A percentile compares a stretch with the other conserved stretches of the same genome.
Evolutionary conservation across 305 asterid species (phyloP).

Genomic region (Solanum hybrid): DNA sequence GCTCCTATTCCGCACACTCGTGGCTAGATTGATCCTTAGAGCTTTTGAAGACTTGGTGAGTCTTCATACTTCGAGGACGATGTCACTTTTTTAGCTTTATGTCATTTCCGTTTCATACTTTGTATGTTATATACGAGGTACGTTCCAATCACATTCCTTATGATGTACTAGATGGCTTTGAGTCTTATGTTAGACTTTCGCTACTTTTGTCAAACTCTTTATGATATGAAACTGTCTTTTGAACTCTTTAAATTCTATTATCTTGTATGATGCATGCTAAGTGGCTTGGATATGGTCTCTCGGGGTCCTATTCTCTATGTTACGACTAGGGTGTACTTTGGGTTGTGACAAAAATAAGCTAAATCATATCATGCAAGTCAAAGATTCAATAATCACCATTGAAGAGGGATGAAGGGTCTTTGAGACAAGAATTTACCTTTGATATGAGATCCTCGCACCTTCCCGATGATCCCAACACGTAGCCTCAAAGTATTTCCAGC

Average conservation of each 20-base stretch:
- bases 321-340: too few relatives aligned
- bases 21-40: background rate
- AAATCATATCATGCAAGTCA: too few relatives aligned
- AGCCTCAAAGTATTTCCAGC: too few relatives aligned
- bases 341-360: too few relatives aligned
- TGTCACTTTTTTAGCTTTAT: background rate
- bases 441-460: too few relatives aligned
- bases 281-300: background rate
- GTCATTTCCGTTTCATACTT: background rate
- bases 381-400: too few relatives aligned
- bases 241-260: too few relatives aligned
- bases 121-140: background rate
- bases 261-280: background rate
- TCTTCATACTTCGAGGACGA: background rate
- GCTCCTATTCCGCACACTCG: background rate
- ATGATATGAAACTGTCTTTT: too few relatives aligned
- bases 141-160: background rate
- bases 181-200: background rate
- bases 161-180: background rate
- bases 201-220: background rate
- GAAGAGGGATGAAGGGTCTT: too few relatives aligned
- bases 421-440: too few relatives aligned
- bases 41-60: background rate
- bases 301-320: too few relatives aligned
- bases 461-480: too few relatives aligned